Evolutionary conservation across 345 rosid genomes (phyloP).

Genomic region (Bretschneidera sinensis): DNA sequence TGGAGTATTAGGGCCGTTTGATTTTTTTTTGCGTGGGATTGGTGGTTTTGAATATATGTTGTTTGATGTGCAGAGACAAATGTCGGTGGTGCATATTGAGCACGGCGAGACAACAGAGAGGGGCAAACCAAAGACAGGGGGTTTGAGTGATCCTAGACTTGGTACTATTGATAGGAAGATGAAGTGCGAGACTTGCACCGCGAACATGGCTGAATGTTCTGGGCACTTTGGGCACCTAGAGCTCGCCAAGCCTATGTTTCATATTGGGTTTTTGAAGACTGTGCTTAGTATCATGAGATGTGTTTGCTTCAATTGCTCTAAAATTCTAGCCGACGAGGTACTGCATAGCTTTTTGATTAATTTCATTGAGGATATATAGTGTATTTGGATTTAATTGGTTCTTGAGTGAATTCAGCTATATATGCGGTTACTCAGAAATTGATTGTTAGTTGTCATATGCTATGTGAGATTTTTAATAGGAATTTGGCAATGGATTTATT

Average conservation of each 20-base stretch:
- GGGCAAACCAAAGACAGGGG: constrained; percentile 80
- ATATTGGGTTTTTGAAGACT: constrained; percentile 87
- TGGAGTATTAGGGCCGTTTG: neutral
- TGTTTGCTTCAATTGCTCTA: constrained; percentile 94
- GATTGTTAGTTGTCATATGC: no score
- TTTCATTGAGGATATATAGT: no score
- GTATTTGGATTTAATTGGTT: neutral
- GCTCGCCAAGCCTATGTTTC: constrained; percentile 97
- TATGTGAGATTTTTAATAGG: no score
- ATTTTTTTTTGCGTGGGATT: neutral
- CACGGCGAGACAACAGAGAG: constrained; percentile 86
- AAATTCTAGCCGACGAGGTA: constrained; percentile 91
- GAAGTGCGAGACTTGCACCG: constrained; percentile 92
- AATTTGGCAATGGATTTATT: no score
- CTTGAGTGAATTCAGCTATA: neutral
- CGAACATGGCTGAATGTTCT: constrained; percentile 92
- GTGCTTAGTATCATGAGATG: constrained; percentile 87
- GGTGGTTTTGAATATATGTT: constrained; percentile 9
- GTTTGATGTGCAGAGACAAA: constrained; percentile 67
- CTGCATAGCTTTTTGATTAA: neutral
- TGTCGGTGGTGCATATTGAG: constrained; percentile 88
- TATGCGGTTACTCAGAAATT: neutral
- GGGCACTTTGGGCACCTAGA: constrained; percentile 97
- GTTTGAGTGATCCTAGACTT: constrained; percentile 77
- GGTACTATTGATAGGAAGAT: constrained; percentile 91